Base-by-base conservation (phyloP, 1,284 basidiomycete genomes). In the Leccinum subfulvum region DNA sequence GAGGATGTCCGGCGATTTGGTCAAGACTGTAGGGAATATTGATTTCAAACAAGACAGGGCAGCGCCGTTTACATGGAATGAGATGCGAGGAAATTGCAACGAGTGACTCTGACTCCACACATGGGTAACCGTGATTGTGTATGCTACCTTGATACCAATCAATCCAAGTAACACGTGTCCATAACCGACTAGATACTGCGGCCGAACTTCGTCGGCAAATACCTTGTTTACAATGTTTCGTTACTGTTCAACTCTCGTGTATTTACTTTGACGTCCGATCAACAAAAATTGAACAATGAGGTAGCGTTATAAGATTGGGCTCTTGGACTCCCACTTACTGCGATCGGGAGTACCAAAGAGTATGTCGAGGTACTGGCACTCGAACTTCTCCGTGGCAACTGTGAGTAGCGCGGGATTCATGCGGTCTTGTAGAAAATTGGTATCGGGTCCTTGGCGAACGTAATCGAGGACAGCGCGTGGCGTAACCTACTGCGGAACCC, bases 301-400 rank as follows among this genome's bases (percentile, higher is more conserved):
- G 26, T 28, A 28, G 26, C 26, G 26, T 28, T 28, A 28, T 28
- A 28, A 28, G 26, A 28, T 28, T 4, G 69, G 68, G 37, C 55
- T 71, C 16, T 62, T 59, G 5, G 62, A 1, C 18, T 64, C 10
- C 69, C 56, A 54, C n/a, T 63, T 21, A 21, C 8, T 6, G n/a
- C 54, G 13, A 33, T 61, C 39, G 4, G 74, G 71, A 0, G 77
- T 84, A 1, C 87, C 88, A 8, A 90, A 69, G 1, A 90, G 78
- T 58, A 78, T 78, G 53, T 78, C 73, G 57, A 81, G 67, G 64
- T 87, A 88, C 10, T 75, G 73, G 13, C 77, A 76, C 69, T 88
- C 84, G 56, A 89, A 88, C 69, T 89, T 90, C 73, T 90, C 88
- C 0, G 84, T 84, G 63, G 82, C 77, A 4, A 4, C 73, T 4